phyloP scores from a whole-genome alignment of 345 rosid species.

The Eucalyptus viminalis region DNA sequence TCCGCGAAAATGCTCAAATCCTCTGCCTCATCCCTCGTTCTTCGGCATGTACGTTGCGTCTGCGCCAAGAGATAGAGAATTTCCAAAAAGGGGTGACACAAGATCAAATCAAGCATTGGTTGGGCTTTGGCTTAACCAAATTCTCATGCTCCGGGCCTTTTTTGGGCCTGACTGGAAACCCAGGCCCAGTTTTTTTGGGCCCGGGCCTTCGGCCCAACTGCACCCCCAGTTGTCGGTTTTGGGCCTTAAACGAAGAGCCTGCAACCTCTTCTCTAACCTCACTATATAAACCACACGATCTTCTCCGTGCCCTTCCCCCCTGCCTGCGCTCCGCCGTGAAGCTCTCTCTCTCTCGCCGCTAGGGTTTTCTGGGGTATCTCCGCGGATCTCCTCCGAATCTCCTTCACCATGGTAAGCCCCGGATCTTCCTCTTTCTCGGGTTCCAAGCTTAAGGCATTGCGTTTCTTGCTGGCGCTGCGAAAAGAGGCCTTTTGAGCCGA shows the following conservation, averaged over 20 bases:
- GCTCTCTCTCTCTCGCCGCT: neutral
- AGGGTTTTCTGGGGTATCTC: neutral
- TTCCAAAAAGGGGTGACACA: neutral
- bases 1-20: neutral
- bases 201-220: neutral
- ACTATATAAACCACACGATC: neutral
- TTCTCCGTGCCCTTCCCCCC: neutral
- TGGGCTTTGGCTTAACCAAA: neutral
- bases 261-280: neutral
- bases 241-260: neutral
- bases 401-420: neutral
- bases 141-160: rapidly evolving
- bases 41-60: neutral
- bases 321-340: neutral
- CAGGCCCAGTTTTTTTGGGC: neutral
- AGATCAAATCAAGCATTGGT: neutral
- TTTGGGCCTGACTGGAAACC: rapidly evolving
- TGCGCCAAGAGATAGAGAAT: neutral
- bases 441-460: rapidly evolving
- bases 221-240: neutral
- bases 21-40: neutral
- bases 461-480: neutral
- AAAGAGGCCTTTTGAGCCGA: neutral
- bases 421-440: neutral
- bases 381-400: neutral